Base-by-base conservation (phyloP, 208 protist genomes). In the Acanthamoeba rhysodes region DNA sequence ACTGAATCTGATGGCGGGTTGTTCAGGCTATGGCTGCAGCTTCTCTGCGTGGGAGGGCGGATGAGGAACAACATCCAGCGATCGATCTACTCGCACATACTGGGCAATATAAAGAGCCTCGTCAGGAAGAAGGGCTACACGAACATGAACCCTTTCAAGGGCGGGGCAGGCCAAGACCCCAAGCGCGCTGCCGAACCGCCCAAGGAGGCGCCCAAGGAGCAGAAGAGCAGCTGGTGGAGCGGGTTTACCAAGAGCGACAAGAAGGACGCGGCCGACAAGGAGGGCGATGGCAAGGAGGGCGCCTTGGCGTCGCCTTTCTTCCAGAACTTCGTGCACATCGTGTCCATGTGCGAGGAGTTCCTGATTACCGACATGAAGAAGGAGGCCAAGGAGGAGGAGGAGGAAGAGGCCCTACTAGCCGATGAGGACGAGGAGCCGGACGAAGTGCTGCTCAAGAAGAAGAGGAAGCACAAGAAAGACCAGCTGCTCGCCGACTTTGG, bases 291-390 rank as follows among this genome's bases (percentile, higher is more conserved):
- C 59, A 50, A 50, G 34, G 84, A 91, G 32, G 84, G 32, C 41
- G 84, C 68, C 29, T 45, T 91, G 18, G 59, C 29, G 27, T 62
- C 84, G 27, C 84, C 84, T 7, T 91, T 91, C 50, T 91, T 41
- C 57, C 84, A 91, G 59, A 91, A 91, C 59, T 91, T 72, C 22
- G 34, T 91, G 20, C 84, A 91, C 9, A 62, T 91, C 41, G 50
- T 27, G 14, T 91, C 84, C 18, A 91, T 91, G 84, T 91, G 59
- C 59, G 84, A 91, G 84, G 84, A 91, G 84, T 91, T 91, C 84
- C 29, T 91, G 24, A 91, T 91, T 22, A 59, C 10, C 32, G 84
- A 91, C 59, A n/a, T 91, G 84, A 50, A 55, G 45, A 84, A 84
- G 74, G 59, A 91, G 24, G 34, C n/a, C 5, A 9, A 91, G 27